phyloP scores from a whole-genome alignment of 2,329 filamentous ascomycete species.

The Pezicula rhizophila region DNA sequence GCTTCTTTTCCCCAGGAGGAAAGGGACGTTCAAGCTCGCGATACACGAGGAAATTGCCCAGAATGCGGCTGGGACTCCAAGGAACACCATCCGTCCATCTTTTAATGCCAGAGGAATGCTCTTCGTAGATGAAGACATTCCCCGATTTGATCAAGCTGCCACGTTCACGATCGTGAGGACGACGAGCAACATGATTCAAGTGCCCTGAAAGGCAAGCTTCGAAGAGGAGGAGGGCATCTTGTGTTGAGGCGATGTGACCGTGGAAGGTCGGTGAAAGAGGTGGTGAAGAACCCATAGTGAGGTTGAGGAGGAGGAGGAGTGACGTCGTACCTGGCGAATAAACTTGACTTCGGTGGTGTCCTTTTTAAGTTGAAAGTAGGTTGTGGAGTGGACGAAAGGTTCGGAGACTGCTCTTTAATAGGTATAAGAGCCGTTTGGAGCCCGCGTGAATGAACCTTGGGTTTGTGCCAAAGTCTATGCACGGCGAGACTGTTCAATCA shows the following conservation, averaged over 20 bases:
- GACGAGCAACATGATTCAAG: conserved; percentile 69
- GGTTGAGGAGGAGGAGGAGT: too few relatives aligned
- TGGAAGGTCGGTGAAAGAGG: conserved; percentile 19
- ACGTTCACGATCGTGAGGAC: conserved; percentile 82
- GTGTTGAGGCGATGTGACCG: conserved; percentile 17
- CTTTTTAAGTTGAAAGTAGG: conserved; percentile 1
- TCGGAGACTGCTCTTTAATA: conserved; percentile 1
- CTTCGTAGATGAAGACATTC: conserved; percentile 86
- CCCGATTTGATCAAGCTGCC: conserved; percentile 73
- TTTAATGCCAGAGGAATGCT: conserved; percentile 85
- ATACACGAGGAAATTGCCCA: conserved; percentile 95
- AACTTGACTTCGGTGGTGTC: conserved; percentile 3
- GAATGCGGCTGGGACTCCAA: conserved; percentile 91
- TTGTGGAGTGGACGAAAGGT: neutral
- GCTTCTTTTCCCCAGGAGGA: conserved; percentile 73
- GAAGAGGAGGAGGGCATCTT: conserved; percentile 69
- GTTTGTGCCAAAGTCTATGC: conserved; percentile 2
- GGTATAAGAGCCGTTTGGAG: conserved; percentile 1
- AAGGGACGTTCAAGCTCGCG: conserved; percentile 88
- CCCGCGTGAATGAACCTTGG: conserved; percentile 1
- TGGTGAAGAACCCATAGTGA: conserved; percentile 14
- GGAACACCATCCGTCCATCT: conserved; percentile 88
- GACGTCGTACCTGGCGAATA: neutral
- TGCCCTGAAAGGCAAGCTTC: conserved; percentile 69
- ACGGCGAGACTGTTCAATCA: conserved; percentile 2